Evolutionary conservation across 1,284 basidiomycete genomes (phyloP), one percentile per base, ranked within the genome.

Genomic region (Tilletiopsis washingtonensis): DNA sequence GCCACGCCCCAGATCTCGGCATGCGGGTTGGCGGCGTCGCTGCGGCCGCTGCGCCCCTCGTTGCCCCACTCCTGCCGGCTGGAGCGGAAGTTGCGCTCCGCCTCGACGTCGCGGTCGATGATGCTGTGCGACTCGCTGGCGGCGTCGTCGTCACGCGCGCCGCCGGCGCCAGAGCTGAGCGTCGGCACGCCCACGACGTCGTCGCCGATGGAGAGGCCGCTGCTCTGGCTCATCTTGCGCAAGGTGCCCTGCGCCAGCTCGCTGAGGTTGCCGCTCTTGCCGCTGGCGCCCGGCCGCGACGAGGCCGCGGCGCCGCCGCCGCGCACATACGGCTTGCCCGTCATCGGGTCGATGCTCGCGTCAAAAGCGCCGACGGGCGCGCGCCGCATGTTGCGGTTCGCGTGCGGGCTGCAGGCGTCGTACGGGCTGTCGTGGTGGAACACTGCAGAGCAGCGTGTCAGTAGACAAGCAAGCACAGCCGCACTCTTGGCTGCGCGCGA

Each of bases 381-480:
- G 3, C 54, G 51, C 29, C 57, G 23, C 6, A 48, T 43, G 27
- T 47, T 57, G 26, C 53, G 51, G 60, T 72, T 72, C 51, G 54
- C 52, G 52, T 69, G 68, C 9, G 68, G 67, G 0, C 64, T 55
- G 51, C 66, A 68, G 6, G 69, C 69, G 40, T 72, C 69, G 50
- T 72, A 72, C 0, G 69, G 69, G 41, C 67, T 70, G 50, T 72
- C 69, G 49, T 72, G 69, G 49, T 72, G 69, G 54, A 72, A 72
- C 54, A 72, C 51, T 60, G 49, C 21, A 5, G 14, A 7, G 26
- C 34, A 41, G 2, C 40, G 43, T 29, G 32, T 27, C 11, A 20
- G 45, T 9, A 36, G 5, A 26, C 27, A 14, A 36, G 12, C 4
- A 3, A 40, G 9, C 11, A 3, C 12, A 2, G 19, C 4, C 14